Evolutionary conservation across 768 basidiomycete genomes (phyloP).

Genomic region (Russula sp.): DNA sequence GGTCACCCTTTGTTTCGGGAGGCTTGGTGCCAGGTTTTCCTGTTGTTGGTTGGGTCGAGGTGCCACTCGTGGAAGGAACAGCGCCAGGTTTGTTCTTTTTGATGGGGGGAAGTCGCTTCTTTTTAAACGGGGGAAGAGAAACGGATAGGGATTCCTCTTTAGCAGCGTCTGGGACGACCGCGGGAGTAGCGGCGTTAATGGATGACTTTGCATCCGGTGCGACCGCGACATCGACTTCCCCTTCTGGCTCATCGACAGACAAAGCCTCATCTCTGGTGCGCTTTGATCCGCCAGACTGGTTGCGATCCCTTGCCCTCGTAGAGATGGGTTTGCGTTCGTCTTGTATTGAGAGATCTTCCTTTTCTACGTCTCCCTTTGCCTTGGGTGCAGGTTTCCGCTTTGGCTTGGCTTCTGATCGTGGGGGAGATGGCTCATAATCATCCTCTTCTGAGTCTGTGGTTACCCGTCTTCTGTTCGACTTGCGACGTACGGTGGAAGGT

Average conservation of each 20-base stretch:
- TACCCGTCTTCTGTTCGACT: conserved; percentile 19
- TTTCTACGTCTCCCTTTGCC: conserved; percentile 16
- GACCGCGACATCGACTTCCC: conserved; percentile 5
- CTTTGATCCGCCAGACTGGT: conserved; percentile 14
- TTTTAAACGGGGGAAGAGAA: conserved; percentile 23
- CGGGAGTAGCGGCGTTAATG: neutral
- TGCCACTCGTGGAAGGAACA: conserved; percentile 3
- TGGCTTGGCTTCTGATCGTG: conserved; percentile 14
- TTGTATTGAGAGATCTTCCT: conserved; percentile 19
- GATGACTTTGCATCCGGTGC: conserved; percentile 12
- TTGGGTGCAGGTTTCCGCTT: conserved; percentile 10
- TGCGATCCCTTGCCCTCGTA: conserved; percentile 8
- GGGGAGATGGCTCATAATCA: conserved; percentile 16
- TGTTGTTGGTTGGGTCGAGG: conserved; percentile 2
- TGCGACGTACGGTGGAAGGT: conserved; percentile 16
- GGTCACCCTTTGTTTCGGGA: conserved; percentile 2
- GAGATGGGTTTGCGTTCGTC: conserved; percentile 19
- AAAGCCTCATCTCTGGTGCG: conserved; percentile 14
- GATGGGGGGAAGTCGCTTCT: conserved; percentile 23
- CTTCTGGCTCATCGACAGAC: conserved; percentile 16
- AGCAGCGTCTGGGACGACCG: conserved; percentile 2
- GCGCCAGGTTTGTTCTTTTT: conserved; percentile 21
- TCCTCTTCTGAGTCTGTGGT: conserved; percentile 21
- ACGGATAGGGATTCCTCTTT: conserved; percentile 19
- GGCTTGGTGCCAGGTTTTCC: conserved; percentile 6